Evolutionary conservation across 352 stramenopile species (phyloP).

Genomic region (Albugo candida): DNA sequence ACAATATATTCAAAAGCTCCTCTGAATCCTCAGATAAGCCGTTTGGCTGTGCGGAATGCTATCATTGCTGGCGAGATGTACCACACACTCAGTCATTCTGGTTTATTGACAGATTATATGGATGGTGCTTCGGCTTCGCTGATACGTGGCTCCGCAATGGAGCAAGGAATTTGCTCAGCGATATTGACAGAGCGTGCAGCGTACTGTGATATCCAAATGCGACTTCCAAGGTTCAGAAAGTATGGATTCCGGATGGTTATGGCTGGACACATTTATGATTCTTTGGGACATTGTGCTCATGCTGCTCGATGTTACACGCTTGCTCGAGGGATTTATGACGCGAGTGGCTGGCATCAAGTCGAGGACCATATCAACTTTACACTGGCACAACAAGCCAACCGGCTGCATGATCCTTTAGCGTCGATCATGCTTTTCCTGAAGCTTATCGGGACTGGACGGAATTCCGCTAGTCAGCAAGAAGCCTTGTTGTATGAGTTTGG

Average conservation of each 20-base stretch:
- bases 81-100: constrained; percentile 41
- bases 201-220: constrained; percentile 50
- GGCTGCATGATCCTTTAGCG: constrained; percentile 50
- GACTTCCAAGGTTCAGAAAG: constrained; percentile 64
- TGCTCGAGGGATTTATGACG: constrained; percentile 59
- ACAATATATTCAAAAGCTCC: constrained; percentile 36
- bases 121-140: constrained; percentile 60
- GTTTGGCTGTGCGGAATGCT: constrained; percentile 36
- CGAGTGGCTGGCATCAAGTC: constrained; percentile 63
- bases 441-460: constrained; percentile 59
- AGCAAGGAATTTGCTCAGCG: constrained; percentile 69
- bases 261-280: constrained; percentile 68
- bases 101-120: constrained; percentile 76
- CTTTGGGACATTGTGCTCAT: constrained; percentile 42
- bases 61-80: constrained; percentile 73
- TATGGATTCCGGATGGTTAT: constrained; percentile 82
- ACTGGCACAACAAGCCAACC: constrained; percentile 60
- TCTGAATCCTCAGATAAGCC: constrained; percentile 19
- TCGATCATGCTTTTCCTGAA: constrained; percentile 76
- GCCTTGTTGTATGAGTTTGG: constrained; percentile 69
- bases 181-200: constrained; percentile 61
- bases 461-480: constrained; percentile 67
- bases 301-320: constrained; percentile 67
- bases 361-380: constrained; percentile 82
- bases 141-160: constrained; percentile 68